These are phyloP conservation scores for Celoporthe dispersa DNA, from an alignment of 2,329 filamentous ascomycete species.

Conservation along the genomic window DNA sequence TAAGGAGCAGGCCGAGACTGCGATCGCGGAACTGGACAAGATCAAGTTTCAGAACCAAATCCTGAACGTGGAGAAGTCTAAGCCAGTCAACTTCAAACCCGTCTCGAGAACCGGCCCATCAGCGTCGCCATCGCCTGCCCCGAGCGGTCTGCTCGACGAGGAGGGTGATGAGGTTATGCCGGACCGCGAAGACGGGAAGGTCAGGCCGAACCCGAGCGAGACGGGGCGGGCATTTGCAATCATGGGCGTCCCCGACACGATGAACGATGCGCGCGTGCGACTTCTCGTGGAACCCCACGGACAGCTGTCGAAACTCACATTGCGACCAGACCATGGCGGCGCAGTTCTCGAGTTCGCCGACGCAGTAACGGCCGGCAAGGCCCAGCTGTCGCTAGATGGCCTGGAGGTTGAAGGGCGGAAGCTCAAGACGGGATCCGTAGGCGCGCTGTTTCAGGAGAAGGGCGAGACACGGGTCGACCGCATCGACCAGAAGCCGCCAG, in stretches of 20 bases:
- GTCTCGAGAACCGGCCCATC: conserved; percentile 48
- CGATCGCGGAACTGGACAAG: conserved; percentile 71
- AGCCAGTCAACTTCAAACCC: conserved; percentile 60
- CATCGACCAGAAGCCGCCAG: conserved; percentile 42
- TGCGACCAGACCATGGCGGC: conserved; percentile 81
- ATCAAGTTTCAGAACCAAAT: conserved; percentile 70
- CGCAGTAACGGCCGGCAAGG: conserved; percentile 72
- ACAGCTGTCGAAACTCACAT: conserved; percentile 72
- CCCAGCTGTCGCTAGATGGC: conserved; percentile 63
- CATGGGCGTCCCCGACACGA: conserved; percentile 86
- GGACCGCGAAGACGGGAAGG: conserved; percentile 33
- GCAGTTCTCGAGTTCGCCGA: conserved; percentile 84
- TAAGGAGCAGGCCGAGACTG: conserved; percentile 69
- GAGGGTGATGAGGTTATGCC: conserved; percentile 47
- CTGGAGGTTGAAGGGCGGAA: conserved; percentile 58
- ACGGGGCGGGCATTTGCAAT: conserved; percentile 68
- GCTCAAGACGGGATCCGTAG: conserved; percentile 58
- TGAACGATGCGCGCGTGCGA: conserved; percentile 84
- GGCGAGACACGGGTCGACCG: conserved; percentile 49
- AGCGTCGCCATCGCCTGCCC: conserved; percentile 41
- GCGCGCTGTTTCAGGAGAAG: conserved; percentile 59
- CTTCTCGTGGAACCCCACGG: conserved; percentile 74
- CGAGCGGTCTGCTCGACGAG: conserved; percentile 35
- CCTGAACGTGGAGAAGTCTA: conserved; percentile 67
- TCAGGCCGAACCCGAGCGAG: conserved; percentile 28